Base-by-base conservation (phyloP, 805 yeast species). In the Candida succiphila region DNA sequence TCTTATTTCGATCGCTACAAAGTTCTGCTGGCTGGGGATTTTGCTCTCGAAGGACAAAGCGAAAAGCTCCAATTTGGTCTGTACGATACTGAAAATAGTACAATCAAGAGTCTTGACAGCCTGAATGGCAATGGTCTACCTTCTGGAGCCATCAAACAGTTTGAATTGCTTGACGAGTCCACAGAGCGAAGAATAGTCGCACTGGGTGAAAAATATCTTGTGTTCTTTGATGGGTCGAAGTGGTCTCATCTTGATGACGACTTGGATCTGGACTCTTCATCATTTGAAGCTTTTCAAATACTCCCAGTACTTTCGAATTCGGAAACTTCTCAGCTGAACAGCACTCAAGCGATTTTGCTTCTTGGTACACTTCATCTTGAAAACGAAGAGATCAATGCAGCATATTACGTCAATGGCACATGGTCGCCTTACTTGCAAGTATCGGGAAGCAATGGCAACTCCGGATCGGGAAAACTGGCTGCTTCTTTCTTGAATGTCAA, bases 361-460 rank as follows among this genome's bases (percentile, higher is more conserved):
- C 44, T 78, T 18, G 68, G 78, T 2, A 58, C 81, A 3, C 95
- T 95, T 25, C 42, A 51, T 19, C 60, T 83, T 29, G 48, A 55
- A 4, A 75, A 68, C 46, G 92, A 88, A 1, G 48, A 56, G 18
- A 74, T 71, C 3, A 70, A 76, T 26, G 63, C 75, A 19, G 89
- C 88, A 0, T 55, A 72, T 20, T 84, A 54, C 54, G 75, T 84
- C 48, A 87, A 94, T 1, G 42, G 59, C 1, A 32, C 43, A 7
- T 86, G 95, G 94, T 46, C 58, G 21, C 94, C 95, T 10, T 72
- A 66, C 37, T 49, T 74, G 3, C 69, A 69, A 38, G 56, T 81
- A 2, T 53, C 66, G 0, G 36, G 45, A 6, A n/a, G n/a, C n/a
- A 49, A 55, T 5, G 31, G 25, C 23, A 10, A 21, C 7, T 10